Conservation (phyloP, 192 early-diverging fungal genomes). For the Kappamyces sp. region DNA sequence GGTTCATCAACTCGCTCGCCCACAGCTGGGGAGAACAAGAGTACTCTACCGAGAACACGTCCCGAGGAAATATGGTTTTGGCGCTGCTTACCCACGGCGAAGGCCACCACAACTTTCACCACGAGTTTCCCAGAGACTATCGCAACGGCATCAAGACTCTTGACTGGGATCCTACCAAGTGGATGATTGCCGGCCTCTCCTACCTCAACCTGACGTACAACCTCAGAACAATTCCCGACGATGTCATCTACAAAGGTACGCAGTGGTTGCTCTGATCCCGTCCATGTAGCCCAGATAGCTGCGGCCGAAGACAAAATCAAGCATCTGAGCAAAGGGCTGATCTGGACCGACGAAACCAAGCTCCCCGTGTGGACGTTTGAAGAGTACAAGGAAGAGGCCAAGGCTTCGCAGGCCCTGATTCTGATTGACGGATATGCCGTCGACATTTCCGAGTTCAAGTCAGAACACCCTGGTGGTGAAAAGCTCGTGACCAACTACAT, state of each 20-base stretch:
- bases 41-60: conserved; percentile 36
- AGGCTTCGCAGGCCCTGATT: conserved; percentile 17
- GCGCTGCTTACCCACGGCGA: conserved; percentile 49
- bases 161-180: conserved; percentile 55
- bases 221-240: conserved; percentile 38
- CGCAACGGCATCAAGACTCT: conserved; percentile 45
- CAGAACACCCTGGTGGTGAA: conserved; percentile 31
- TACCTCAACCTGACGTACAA: conserved; percentile 42
- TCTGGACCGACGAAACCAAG: conserved; percentile 19
- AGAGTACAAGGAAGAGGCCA: conserved; percentile 44
- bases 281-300: conserved; percentile 16
- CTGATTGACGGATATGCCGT: conserved; percentile 33
- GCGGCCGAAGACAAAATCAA: conserved; percentile 17
- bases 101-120: conserved; percentile 57
- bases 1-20: conserved; percentile 55
- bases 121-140: conserved; percentile 54
- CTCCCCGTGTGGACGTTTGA: conserved; percentile 48
- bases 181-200: conserved; percentile 38
- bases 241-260: conserved; percentile 45
- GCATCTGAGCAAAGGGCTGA: conserved; percentile 6
- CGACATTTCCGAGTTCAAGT: conserved; percentile 29
- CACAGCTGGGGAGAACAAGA: conserved; percentile 42
- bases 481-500: conserved; percentile 21
- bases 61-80: conserved; percentile 39
- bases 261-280: background rate